Evolutionary conservation across 2,329 filamentous ascomycete genomes (phyloP).

Genomic region (Dactylonectria estremocensis): DNA sequence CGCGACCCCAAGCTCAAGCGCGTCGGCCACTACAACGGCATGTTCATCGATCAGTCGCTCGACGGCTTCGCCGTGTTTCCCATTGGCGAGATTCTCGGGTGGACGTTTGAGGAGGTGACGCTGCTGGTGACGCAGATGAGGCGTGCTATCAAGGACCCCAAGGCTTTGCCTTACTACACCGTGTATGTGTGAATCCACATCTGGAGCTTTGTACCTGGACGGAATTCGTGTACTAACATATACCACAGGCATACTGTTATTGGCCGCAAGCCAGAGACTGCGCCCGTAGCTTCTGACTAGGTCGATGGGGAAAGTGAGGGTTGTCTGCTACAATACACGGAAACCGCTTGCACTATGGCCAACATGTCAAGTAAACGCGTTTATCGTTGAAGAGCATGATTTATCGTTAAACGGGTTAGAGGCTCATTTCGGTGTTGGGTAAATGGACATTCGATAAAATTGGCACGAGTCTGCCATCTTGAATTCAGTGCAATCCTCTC

Average conservation of each 20-base stretch:
- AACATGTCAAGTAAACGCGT: no score
- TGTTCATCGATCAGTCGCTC: slow-evolving; percentile 45
- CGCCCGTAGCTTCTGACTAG: not conserved
- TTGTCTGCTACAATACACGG: not conserved
- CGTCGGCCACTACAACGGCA: slow-evolving; percentile 54
- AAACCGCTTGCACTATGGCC: no score
- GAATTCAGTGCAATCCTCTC: not conserved
- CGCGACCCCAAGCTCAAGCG: slow-evolving; percentile 59
- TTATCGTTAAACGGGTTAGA: no score
- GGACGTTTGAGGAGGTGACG: slow-evolving; percentile 46
- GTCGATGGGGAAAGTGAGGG: not conserved
- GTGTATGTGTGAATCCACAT: slow-evolving; percentile 16
- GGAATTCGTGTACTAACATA: not conserved
- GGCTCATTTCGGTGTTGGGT: no score
- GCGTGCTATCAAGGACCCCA: slow-evolving; percentile 22
- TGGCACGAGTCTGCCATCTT: no score
- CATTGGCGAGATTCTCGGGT: slow-evolving; percentile 47
- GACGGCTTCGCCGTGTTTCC: slow-evolving; percentile 49
- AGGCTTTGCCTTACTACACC: slow-evolving; percentile 25
- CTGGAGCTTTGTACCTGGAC: not conserved
- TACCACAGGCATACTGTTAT: slow-evolving; percentile 29
- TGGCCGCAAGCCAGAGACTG: slow-evolving; percentile 32
- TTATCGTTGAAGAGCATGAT: no score
- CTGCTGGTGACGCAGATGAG: slow-evolving; percentile 44
- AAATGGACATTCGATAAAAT: no score